phyloP scores from a whole-genome alignment of 345 rosid genomes.

The Aquilaria malaccensis region DNA sequence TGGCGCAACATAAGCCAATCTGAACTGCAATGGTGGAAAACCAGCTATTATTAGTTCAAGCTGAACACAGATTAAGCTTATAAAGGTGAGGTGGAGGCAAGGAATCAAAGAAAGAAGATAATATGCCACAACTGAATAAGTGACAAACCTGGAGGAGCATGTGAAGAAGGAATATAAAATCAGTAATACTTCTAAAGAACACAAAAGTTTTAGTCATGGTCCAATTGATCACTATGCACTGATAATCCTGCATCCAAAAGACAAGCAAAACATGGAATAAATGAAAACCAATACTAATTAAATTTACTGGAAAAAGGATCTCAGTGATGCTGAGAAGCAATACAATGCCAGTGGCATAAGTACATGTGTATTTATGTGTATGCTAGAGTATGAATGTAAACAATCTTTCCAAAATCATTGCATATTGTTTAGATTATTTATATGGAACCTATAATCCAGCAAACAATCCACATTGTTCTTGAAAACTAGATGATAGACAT shows the following conservation, averaged over 20 bases:
- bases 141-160: constrained; percentile 73
- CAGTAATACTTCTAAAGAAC: constrained; percentile 50
- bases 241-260: constrained; percentile 34
- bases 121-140: neutral
- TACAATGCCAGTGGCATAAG: no score
- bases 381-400: no score
- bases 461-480: no score
- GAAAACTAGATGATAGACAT: no score
- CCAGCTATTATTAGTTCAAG: constrained; percentile 1
- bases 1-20: constrained; percentile 78
- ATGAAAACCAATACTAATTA: no score
- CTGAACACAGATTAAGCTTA: neutral
- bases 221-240: constrained; percentile 49
- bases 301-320: no score
- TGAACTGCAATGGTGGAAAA: constrained; percentile 50
- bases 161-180: constrained; percentile 55
- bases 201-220: constrained; percentile 38
- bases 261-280: no score
- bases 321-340: no score
- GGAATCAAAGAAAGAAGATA: neutral
- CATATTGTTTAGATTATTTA: no score
- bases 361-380: no score
- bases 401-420: no score
- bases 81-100: neutral
- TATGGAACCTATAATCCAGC: no score